Evolutionary conservation across 2,329 filamentous ascomycete species (phyloP), one percentile per base, ranked within the genome.

Genomic region (Chalara sp.): DNA sequence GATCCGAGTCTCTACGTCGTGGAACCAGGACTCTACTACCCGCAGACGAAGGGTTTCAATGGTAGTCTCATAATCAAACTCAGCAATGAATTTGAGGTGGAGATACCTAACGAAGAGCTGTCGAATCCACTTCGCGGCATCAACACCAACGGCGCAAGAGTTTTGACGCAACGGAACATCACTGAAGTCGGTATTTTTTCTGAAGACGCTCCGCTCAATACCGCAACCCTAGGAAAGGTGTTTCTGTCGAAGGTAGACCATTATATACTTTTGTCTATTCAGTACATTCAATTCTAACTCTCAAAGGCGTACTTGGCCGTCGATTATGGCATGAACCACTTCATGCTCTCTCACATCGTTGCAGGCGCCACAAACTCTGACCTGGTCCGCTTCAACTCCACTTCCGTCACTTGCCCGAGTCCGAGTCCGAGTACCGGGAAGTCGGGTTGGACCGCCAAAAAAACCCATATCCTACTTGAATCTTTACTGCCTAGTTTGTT

Each of bases 191-290:
- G 6, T 21, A 35, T 47, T 12, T 47, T 47, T 21, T 35, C 32
- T 29, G 11, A 47, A 32, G 30, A 33, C 5, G 7, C 45, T 35
- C 45, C 31, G n/a, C 45, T 47, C 45, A 37, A 21, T 32, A 47
- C 32, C 5, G 45, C 45, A 6, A 28, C 29, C 6, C 31, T 47
- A 5, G 45, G 45, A 11, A 47, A 47, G 13, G 29, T 37, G 6
- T 47, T 47, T 35, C 45, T 47, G 10, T 47, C 45, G 37, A 5
- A 47, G 45, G 45, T 47, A 47, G 37, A 32, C 35, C n/a, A 39
- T 39, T n/a, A 39, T 39, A 39, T 39, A n/a, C 35, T 39, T n/a
- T n/a, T n/a, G n/a, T n/a, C n/a, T n/a, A n/a, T n/a, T n/a, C n/a
- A n/a, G n/a, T n/a, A n/a, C n/a, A n/a, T n/a, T n/a, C n/a, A n/a